These are phyloP conservation scores for Pleurotus tuber-regium DNA, from an alignment of 768 basidiomycete species.

Conservation along the genomic window DNA sequence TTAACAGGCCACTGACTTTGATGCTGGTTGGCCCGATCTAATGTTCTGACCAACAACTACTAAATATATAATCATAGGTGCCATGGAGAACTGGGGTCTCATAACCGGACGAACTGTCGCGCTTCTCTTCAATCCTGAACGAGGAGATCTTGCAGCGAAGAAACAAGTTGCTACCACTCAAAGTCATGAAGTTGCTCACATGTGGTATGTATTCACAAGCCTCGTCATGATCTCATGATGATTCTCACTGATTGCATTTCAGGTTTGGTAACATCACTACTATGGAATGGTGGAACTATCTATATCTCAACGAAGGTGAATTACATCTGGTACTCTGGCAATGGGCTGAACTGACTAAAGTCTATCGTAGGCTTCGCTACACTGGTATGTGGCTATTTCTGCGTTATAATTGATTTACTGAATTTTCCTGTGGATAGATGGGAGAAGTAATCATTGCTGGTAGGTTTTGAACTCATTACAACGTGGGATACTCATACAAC, in stretches of 20 bases:
- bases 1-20: slow-evolving; percentile 83
- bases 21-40: slow-evolving; percentile 51
- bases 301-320: slow-evolving; percentile 77
- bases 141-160: slow-evolving; percentile 67
- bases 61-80: slow-evolving; percentile 34
- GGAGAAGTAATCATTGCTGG: slow-evolving; percentile 85
- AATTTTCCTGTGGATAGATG: slow-evolving; percentile 45
- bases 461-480: slow-evolving; percentile 26
- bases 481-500: no score
- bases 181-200: slow-evolving; percentile 85
- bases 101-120: slow-evolving; percentile 87
- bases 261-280: slow-evolving; percentile 94
- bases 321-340: not conserved
- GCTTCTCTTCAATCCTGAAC: slow-evolving; percentile 77
- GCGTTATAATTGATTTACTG: not conserved
- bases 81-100: slow-evolving; percentile 95
- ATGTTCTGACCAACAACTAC: not conserved
- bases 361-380: slow-evolving; percentile 71
- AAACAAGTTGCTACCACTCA: slow-evolving; percentile 77
- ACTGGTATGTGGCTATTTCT: slow-evolving; percentile 43
- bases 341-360: slow-evolving; percentile 4
- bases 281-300: slow-evolving; percentile 90
- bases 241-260: not conserved
- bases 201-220: slow-evolving; percentile 52
- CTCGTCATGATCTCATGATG: not conserved